Evolutionary conservation across 164 flowering plant genomes (phyloP), one percentile per base, ranked within the genome.

Genomic region (Chimonanthus praecox): DNA sequence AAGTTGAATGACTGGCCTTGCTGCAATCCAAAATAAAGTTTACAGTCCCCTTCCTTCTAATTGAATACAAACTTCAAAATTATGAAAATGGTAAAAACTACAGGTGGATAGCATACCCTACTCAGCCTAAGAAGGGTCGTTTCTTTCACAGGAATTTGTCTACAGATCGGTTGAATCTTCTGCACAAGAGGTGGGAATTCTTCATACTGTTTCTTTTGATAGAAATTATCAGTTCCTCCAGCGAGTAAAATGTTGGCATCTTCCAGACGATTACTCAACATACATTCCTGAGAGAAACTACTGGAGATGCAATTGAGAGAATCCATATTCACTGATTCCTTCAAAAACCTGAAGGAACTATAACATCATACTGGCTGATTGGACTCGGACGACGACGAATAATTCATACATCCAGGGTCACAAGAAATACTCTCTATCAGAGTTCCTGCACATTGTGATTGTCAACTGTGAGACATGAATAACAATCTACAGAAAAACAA

Each of bases 71-170:
- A 13, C 16, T 54, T 33, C 33, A 33, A 33, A 33, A 4, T n/a
- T 13, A 54, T 13, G 33, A 33, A 1, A 33, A 33, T 33, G 33
- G 33, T 1, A 33, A 1, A 33, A 33, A 33, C 33, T 33, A 33
- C 33, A 33, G 2, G 33, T 33, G 33, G 33, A 33, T 33, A 33
- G 33, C 33, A 33, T 80, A 92, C 98, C 94, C 90, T 92, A 49
- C 91, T 67, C 47, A 92, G 91, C 46, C 88, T 73, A 67, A 89
- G 71, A 63, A 63, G 76, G 72, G 75, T 71, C 3, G 99, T 90
- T 76, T 91, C 97, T 79, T 91, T 94, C 48, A 91, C 99, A 46
- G 92, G 97, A 75, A 80, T 71, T 72, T 85, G 88, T 82, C 99
- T 84, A 82, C 98, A 94, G 73, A 90, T 83, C 8, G 45, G 21